Base-by-base conservation (phyloP, 305 asterid species). In the Fraxinus ornus region DNA sequence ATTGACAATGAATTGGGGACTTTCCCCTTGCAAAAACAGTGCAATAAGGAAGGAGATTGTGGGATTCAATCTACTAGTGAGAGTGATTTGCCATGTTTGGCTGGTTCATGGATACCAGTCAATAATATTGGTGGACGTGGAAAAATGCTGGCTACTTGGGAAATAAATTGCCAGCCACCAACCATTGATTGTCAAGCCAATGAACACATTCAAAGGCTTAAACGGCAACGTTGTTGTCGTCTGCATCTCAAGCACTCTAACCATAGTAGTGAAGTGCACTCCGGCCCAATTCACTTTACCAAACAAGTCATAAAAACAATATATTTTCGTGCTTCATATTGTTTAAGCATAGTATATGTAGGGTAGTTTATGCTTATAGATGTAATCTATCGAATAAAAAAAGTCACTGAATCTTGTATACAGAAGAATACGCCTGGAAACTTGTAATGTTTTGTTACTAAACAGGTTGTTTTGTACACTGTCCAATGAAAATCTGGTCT, bases 1-100 rank as follows among this genome's bases (percentile, higher is more conserved):
- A 86, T 91, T 30, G 90, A 90, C 70, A 9, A 28, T 5, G 92
- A 91, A 83, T 78, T 89, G 82, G 86, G 87, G 1, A 84, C 66
- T 75, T 88, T 78, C 64, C 89, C 90, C 9, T 86, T 82, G 30
- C 79, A n/a, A 19, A 83, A 85, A 22, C 82, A 80, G 78, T 74
- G 89, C 64, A 78, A 74, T 75, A 33, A 82, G 66, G 88, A 78
- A 71, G 84, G 83, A 33, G 85, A 81, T 76, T 82, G 83, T 44
- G 77, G 76, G 79, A n/a, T 76, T 52, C 80, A 68, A 49, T 47
- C 44, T n/a, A 13, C 49, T 26, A 19, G 36, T 21, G 36, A 2
- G 81, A 80, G 32, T 30, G 70, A 60, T 80, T 52, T 71, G 44
- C 64, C 66, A 19, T 88, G 84, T 77, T 33, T 82, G 19, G 78